Evolutionary conservation across 169 alveolate species (phyloP).

Genomic region (Sarcocystis neurona): DNA sequence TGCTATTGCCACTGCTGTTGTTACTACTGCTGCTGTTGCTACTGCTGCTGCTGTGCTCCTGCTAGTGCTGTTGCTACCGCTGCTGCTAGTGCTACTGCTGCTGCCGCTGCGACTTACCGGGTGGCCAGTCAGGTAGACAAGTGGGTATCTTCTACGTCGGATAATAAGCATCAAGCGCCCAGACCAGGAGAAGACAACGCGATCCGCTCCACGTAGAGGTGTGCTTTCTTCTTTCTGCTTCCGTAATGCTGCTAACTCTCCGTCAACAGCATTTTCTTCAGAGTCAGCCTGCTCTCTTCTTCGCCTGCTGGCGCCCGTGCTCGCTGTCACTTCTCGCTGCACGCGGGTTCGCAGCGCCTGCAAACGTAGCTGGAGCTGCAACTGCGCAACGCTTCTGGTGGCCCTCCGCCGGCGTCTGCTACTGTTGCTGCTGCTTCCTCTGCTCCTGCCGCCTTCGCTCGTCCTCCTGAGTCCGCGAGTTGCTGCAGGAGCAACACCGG

Average conservation of each 20-base stretch:
- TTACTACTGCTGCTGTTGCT: too few relatives aligned
- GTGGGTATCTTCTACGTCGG: slow-evolving; percentile 42
- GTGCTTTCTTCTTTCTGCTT: neutral
- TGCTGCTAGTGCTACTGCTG: too few relatives aligned
- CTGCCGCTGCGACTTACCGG: slow-evolving; percentile 29
- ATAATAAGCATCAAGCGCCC: slow-evolving; percentile 45
- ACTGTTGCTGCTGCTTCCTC: neutral
- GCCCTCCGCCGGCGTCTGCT: neutral
- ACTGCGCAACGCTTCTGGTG: neutral
- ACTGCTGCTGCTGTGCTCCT: too few relatives aligned
- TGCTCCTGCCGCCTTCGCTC: neutral
- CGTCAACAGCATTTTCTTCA: neutral
- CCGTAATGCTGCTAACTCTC: neutral
- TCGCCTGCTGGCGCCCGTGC: neutral
- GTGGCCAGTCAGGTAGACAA: slow-evolving; percentile 38
- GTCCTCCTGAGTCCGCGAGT: neutral
- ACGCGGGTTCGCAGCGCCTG: neutral
- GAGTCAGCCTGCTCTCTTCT: neutral
- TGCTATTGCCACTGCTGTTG: too few relatives aligned
- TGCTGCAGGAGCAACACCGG: neutral
- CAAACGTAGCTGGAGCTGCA: neutral
- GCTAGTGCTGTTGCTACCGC: too few relatives aligned
- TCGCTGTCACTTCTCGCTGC: neutral
- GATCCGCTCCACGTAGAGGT: slow-evolving; percentile 4
- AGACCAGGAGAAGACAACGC: slow-evolving; percentile 50